A percentile compares a stretch with the other conserved stretches of the same genome.
These are phyloP conservation scores for Phytopythium chamaehyphon DNA, from an alignment of 352 stramenopile species.

Conservation along the genomic window DNA sequence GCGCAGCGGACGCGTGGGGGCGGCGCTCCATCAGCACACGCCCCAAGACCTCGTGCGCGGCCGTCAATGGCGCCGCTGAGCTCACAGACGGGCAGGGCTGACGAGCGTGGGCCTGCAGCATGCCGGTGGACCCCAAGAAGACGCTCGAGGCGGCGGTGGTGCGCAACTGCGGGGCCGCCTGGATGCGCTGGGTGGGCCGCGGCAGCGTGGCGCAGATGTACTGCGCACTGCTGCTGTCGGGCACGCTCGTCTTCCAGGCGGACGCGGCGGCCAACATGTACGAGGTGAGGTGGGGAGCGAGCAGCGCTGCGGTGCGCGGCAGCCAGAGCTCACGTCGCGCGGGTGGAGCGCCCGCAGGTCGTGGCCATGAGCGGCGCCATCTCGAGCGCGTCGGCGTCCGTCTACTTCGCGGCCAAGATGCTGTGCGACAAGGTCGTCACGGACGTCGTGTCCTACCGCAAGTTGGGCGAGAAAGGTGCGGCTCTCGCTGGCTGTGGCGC, in stretches of 20 bases:
- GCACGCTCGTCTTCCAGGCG: slow-evolving; percentile 58
- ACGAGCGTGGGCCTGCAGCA: slow-evolving; percentile 2
- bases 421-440: slow-evolving; percentile 69
- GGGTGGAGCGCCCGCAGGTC: slow-evolving; percentile 37
- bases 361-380: slow-evolving; percentile 48
- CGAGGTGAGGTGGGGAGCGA: slow-evolving; percentile 21
- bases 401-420: slow-evolving; percentile 71
- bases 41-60: slow-evolving; percentile 20
- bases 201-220: slow-evolving; percentile 74
- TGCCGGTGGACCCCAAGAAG: slow-evolving; percentile 28
- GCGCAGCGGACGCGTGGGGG: not conserved
- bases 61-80: not conserved
- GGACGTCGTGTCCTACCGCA: slow-evolving; percentile 61
- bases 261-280: slow-evolving; percentile 47
- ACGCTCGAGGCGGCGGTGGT: slow-evolving; percentile 54
- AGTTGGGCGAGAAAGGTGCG: slow-evolving; percentile 47
- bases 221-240: slow-evolving; percentile 56
- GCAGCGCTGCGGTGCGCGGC: no score
- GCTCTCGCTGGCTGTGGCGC: not conserved
- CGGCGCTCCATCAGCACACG: slow-evolving; percentile 11
- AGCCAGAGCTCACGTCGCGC: no score
- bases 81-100: not conserved
- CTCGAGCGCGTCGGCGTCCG: slow-evolving; percentile 54
- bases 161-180: slow-evolving; percentile 34
- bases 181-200: slow-evolving; percentile 58